phyloP scores from a whole-genome alignment of 257 asterid genomes.

The Linaria vulgaris region DNA sequence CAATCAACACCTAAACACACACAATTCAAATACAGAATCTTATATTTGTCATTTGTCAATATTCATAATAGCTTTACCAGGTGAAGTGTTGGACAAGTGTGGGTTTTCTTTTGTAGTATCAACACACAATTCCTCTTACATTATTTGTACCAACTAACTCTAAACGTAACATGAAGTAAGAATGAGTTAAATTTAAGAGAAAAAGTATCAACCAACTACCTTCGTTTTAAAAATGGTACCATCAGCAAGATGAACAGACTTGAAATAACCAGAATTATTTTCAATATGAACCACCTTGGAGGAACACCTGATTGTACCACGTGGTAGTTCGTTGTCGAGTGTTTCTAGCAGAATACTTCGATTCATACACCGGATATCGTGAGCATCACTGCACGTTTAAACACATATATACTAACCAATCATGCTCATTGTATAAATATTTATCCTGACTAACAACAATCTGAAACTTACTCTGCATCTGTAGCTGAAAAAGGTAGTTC shows the following conservation, averaged over 20 bases:
- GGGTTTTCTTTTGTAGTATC: no score
- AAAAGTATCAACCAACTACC: constrained; percentile 36
- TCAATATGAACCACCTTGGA: constrained; percentile 69
- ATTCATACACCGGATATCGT: constrained; percentile 47
- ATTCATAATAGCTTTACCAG: neutral
- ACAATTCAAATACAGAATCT: constrained; percentile 1
- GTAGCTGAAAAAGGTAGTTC: constrained; percentile 24
- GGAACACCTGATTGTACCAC: constrained; percentile 54
- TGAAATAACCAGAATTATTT: constrained; percentile 36
- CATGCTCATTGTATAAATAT: no score
- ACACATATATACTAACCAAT: neutral
- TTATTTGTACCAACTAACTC: no score
- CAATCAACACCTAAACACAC: constrained; percentile 44
- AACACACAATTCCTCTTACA: no score
- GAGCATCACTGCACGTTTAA: constrained; percentile 35
- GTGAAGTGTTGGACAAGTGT: neutral
- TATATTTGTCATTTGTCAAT: neutral
- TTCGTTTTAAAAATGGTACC: constrained; percentile 57
- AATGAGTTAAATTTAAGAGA: neutral
- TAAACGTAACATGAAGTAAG: no score
- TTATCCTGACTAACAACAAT: no score
- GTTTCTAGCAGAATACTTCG: constrained; percentile 56
- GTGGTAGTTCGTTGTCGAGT: constrained; percentile 60
- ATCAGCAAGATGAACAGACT: constrained; percentile 66
- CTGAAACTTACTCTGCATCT: constrained; percentile 20